Conservation (phyloP, 305 asterid species). For the Fraxinus baroniana region DNA sequence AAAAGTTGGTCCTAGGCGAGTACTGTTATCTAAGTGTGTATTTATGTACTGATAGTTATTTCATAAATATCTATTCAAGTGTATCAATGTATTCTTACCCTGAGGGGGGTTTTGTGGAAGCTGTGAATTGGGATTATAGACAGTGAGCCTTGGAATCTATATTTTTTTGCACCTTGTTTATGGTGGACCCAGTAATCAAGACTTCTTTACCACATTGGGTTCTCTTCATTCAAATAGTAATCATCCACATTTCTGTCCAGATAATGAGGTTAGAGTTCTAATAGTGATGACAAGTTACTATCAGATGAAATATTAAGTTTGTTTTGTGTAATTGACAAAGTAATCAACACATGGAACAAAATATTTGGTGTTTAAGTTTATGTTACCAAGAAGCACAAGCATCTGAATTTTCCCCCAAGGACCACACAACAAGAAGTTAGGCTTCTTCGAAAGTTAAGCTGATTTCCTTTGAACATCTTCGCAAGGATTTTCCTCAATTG, state of each 20-base stretch:
- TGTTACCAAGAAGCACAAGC: neutral
- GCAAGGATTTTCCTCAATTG: neutral
- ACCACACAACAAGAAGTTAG: neutral
- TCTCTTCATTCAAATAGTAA: neutral
- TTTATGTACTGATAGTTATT: neutral
- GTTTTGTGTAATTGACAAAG: neutral
- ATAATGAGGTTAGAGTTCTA: neutral
- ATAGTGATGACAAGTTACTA: neutral
- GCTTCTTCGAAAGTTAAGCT: neutral
- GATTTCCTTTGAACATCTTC: neutral
- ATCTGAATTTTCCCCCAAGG: neutral
- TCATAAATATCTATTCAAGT: neutral
- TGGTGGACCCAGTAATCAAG: neutral
- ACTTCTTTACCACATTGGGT: neutral
- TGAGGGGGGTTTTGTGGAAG: neutral
- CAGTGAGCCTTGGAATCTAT: neutral
- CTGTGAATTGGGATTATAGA: neutral
- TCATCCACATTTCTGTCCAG: neutral
- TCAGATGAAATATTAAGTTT: neutral
- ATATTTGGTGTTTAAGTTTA: neutral
- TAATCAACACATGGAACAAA: neutral
- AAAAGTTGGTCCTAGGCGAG: neutral
- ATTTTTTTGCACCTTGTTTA: neutral
- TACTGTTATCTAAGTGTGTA: neutral
- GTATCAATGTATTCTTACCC: neutral